Evolutionary conservation across 805 yeast genomes (phyloP).

Genomic region (Hanseniaspora taiwanica): DNA sequence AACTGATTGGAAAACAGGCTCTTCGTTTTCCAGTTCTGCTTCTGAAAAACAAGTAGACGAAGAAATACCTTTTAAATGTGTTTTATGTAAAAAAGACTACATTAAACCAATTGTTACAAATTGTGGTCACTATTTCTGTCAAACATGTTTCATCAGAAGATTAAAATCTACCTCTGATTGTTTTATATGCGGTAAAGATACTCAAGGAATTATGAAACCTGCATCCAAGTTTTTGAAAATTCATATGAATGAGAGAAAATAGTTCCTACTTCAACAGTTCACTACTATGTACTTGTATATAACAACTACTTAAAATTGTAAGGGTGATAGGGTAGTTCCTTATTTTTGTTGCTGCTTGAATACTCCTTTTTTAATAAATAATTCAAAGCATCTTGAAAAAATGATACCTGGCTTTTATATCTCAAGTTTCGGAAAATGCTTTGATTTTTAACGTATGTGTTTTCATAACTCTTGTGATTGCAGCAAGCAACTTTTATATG

Average conservation of each 20-base stretch:
- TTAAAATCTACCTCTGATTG: slow-evolving; percentile 35
- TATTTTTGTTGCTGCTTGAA: slow-evolving; percentile 53
- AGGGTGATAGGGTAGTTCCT: slow-evolving; percentile 34
- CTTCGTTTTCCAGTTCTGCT: too few relatives aligned
- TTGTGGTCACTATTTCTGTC: slow-evolving; percentile 57
- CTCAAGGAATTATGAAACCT: slow-evolving; percentile 33
- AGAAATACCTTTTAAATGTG: slow-evolving; percentile 46
- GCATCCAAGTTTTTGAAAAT: neutral
- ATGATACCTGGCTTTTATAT: too few relatives aligned
- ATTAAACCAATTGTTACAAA: slow-evolving; percentile 41
- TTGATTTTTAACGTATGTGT: slow-evolving; percentile 48
- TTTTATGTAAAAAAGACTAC: slow-evolving; percentile 44
- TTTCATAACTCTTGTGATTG: slow-evolving; percentile 81
- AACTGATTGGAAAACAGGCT: slow-evolving; percentile 56
- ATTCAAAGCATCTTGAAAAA: slow-evolving; percentile 62
- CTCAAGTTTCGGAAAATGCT: too few relatives aligned
- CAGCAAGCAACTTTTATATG: slow-evolving; percentile 63
- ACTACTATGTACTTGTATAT: too few relatives aligned
- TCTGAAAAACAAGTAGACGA: too few relatives aligned
- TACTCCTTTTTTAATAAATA: slow-evolving; percentile 73
- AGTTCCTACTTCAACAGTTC: too few relatives aligned
- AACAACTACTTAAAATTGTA: too few relatives aligned
- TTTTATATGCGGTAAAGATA: slow-evolving; percentile 43
- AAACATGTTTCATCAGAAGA: slow-evolving; percentile 39
- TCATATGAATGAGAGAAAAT: too few relatives aligned